Percentiles rank a stretch among this genome's conserved stretches.
phyloP scores from a whole-genome alignment of 805 yeast species.

The Saturnispora saitoi region DNA sequence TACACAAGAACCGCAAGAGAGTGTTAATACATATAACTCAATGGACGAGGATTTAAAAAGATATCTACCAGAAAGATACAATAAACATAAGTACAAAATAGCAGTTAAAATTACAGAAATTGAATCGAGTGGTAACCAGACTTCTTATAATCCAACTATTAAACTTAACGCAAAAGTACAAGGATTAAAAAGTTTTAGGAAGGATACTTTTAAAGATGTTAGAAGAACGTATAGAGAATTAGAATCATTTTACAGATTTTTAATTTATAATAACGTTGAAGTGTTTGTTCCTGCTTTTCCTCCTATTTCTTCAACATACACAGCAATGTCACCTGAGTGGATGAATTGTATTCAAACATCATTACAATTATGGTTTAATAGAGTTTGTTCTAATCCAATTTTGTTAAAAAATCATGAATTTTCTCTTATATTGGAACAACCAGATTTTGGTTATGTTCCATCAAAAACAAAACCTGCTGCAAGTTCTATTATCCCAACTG shows the following conservation, averaged over 20 bases:
- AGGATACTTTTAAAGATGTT: conserved; percentile 57
- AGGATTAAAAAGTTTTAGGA: conserved; percentile 71
- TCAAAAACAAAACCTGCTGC: conserved; percentile 32
- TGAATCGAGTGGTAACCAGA: conserved; percentile 51
- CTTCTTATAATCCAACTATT: conserved; percentile 70
- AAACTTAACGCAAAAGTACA: conserved; percentile 50
- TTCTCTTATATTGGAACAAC: conserved; percentile 49
- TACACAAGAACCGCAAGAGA: background rate
- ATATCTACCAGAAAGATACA: conserved; percentile 44
- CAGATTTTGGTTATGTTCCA: conserved; percentile 31
- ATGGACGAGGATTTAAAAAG: conserved; percentile 35
- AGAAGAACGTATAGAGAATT: conserved; percentile 78
- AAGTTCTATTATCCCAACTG: conserved; percentile 59
- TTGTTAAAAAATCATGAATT: conserved; percentile 81
- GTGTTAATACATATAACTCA: conserved; percentile 14
- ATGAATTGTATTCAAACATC: conserved; percentile 42
- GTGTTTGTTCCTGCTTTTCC: conserved; percentile 92
- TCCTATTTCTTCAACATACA: conserved; percentile 62
- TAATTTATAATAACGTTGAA: conserved; percentile 77
- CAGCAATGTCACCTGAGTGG: conserved; percentile 80
- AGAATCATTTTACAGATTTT: conserved; percentile 63
- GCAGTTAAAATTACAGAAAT: conserved; percentile 53
- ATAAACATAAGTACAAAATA: conserved; percentile 33
- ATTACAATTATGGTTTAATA: conserved; percentile 81
- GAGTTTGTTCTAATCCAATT: conserved; percentile 68